Percentiles rank a stretch among this genome's conserved stretches.
Conservation (phyloP, 2,329 filamentous ascomycete species). For the Aaosphaeria pasadenensis region DNA sequence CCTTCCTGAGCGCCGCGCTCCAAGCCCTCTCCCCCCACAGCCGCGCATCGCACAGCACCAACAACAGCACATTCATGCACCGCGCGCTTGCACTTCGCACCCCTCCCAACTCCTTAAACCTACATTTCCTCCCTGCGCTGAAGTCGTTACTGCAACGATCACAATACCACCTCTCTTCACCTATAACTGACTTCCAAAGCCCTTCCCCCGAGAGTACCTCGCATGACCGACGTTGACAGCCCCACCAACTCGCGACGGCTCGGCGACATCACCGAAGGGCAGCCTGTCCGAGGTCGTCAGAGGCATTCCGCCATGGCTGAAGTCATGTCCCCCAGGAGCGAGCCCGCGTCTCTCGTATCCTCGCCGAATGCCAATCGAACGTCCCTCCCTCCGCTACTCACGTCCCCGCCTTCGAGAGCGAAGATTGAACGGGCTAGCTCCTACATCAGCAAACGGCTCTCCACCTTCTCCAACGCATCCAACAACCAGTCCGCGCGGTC, state of each 20-base stretch:
- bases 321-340: constrained; percentile 33
- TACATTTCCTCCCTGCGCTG: not conserved
- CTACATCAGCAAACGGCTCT: constrained; percentile 76
- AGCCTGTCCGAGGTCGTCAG: constrained; percentile 20
- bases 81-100: not conserved
- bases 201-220: constrained; percentile 12
- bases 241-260: constrained; percentile 24
- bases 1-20: not conserved
- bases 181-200: constrained; percentile 18
- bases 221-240: constrained; percentile 31
- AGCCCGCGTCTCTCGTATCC: constrained; percentile 22
- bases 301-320: constrained; percentile 32
- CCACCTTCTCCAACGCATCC: constrained; percentile 76
- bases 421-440: constrained; percentile 64
- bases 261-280: constrained; percentile 27
- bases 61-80: not conserved
- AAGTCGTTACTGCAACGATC: not conserved
- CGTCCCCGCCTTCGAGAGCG: constrained; percentile 47
- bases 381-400: constrained; percentile 49
- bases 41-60: not conserved
- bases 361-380: constrained; percentile 37
- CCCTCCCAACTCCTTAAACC: not conserved
- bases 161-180: constrained; percentile 2
- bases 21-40: not conserved
- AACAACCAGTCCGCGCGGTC: constrained; percentile 57